Base-by-base conservation (phyloP, 768 basidiomycete genomes). In the Phylloporus arenicola region DNA sequence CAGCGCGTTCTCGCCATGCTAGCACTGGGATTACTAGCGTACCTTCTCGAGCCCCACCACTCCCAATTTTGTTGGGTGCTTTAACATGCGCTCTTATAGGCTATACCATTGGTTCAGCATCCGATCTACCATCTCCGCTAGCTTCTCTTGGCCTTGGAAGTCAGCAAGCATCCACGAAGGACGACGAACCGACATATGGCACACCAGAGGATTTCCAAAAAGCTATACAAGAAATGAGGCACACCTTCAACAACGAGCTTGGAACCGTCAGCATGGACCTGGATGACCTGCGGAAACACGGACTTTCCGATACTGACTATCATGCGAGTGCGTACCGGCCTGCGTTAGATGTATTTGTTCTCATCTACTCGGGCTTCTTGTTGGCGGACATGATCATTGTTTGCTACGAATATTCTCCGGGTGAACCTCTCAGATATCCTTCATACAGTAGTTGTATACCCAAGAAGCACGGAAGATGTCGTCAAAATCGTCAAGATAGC, bases 401-500 rank as follows among this genome's bases (percentile, higher is more conserved):
- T 52, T 3, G 47, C 48, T 16, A 37, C n/a, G 35, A 20, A 16
- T 43, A 27, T 29, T 29, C 2, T 14, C 7, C 13, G 48, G 3
- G 7, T 43, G 42, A 27, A 16, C 22, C 41, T 24, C 22, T 33
- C 43, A 79, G 79, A 68, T 43, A 60, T 65, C 27, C 58, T 62
- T 7, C 84, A 82, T 43, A 80, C 74, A 35, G 81, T 85, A 6
- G 75, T 87, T 1, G 80, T 86, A 3, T 84, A 80, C 58, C 84
- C 85, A 0, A 57, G 66, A 16, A 77, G 73, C 22, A 93, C 92
- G 0, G 86, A 88, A 54, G 91, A 95, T 57, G 89, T 95, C 1
- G 83, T 85, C 35, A 75, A 79, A 56, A 76, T 92, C 43, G 85
- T 94, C 43, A 80, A 84, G 51, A 75, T 87, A 41, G 86, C 92